Evolutionary conservation across 768 basidiomycete genomes (phyloP), one percentile per base, ranked within the genome.

Genomic region (Sarcodon aspratus): DNA sequence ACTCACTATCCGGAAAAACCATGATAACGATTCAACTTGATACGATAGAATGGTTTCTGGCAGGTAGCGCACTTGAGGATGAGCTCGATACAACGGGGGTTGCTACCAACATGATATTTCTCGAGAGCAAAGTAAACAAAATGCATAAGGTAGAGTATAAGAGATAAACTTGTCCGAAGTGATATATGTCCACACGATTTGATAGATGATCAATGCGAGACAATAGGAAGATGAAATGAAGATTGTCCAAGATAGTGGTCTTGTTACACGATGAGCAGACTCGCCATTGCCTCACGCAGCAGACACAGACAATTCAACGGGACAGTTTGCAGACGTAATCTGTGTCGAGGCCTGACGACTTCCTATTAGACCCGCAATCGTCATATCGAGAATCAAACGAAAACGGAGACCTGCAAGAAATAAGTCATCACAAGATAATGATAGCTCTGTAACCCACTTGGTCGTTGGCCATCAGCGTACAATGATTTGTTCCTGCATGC

Each of bases 281-380:
- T 42, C 13, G 2, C 9, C 9, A 42, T n/a, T 11, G 11, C 40
- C 6, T 69, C 68, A 86, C 33, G 60, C 72, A 46, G 75, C 69
- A 55, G 69, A 76, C 3, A 67, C 55, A 6, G 82, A 59, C 0
- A 90, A 69, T 57, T 85, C 75, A 50, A 85, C 74, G 1, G 90
- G 91, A 54, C 84, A 87, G 21, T 73, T 66, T 0, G 79, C 88
- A 55, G 75, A 67, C 8, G 73, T 62, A 35, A 85, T 71, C 50
- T 76, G 71, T 0, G 78, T 76, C 0, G 81, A 77, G 3, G 80
- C 69, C 9, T 61, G 61, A 36, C 69, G 72, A 4, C 68, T 70
- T n/a, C 69, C 66, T 33, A 74, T 66, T 33, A 93, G 71, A 11
- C 91, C 91, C 11, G 70, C 60, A 53, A 93, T 92, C 34, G 71